These are phyloP conservation scores for Pythium folliculosum DNA, from an alignment of 352 stramenopile genomes.

Conservation along the genomic window DNA sequence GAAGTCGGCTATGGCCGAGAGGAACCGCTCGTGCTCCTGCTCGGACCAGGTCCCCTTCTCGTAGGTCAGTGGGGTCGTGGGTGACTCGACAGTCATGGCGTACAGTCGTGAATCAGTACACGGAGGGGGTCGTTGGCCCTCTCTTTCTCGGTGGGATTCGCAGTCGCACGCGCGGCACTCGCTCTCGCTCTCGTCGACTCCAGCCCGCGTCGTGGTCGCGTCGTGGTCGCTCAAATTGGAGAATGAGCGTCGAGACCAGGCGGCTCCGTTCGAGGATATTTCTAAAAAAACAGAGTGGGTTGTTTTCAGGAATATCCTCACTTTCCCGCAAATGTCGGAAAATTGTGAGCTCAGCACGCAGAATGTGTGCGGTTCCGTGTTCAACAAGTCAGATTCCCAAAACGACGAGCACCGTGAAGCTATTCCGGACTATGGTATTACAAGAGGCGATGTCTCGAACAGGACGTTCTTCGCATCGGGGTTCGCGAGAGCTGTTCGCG, in stretches of 20 bases:
- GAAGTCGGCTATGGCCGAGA: conserved; percentile 1
- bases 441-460: too few relatives aligned
- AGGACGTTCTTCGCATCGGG: too few relatives aligned
- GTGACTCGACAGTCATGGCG: not conserved
- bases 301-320: not conserved
- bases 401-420: not conserved
- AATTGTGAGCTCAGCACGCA: not conserved
- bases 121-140: not conserved
- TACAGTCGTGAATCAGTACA: not conserved
- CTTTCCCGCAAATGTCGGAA: not conserved
- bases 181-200: not conserved
- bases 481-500: too few relatives aligned
- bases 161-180: not conserved
- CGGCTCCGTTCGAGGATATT: conserved; percentile 1
- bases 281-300: conserved; percentile 1
- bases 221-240: not conserved
- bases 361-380: not conserved
- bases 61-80: not conserved
- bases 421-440: too few relatives aligned
- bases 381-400: not conserved
- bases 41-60: conserved; percentile 3
- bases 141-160: not conserved
- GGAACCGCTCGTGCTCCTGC: conserved; percentile 18
- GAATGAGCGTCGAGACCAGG: not conserved
- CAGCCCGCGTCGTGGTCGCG: too few relatives aligned